Evolutionary conservation across 2,329 filamentous ascomycete species (phyloP).

Genomic region (Diplodia mutila): DNA sequence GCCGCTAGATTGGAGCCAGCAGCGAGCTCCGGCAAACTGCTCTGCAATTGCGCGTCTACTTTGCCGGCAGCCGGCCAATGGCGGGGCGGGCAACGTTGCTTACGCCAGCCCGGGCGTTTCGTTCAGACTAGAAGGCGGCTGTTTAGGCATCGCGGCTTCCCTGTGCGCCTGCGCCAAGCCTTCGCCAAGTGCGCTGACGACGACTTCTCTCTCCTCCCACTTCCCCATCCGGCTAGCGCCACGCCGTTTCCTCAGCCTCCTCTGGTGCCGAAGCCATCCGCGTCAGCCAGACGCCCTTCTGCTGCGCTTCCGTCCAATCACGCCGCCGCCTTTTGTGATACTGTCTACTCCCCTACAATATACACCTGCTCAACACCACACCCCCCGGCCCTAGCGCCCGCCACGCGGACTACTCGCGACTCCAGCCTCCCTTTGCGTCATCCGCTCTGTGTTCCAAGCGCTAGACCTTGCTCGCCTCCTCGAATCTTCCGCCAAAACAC

Average conservation of each 20-base stretch:
- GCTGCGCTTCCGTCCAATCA: background rate
- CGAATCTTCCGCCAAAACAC: background rate
- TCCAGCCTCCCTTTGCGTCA: background rate
- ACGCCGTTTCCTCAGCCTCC: slow-evolving; percentile 15
- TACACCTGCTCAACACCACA: slow-evolving; percentile 1
- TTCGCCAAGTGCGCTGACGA: slow-evolving; percentile 22
- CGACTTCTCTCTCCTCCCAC: slow-evolving; percentile 3
- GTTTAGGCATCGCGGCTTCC: background rate
- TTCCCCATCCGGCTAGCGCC: background rate
- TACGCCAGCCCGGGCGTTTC: slow-evolving; percentile 8
- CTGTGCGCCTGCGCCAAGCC: slow-evolving; percentile 1
- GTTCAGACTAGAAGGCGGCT: background rate
- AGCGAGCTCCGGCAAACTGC: background rate
- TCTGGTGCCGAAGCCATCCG: background rate
- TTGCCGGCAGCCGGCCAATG: background rate
- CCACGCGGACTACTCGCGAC: background rate
- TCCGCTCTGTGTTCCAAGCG: background rate
- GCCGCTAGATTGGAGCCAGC: background rate
- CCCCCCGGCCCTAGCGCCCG: background rate
- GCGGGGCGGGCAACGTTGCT: background rate
- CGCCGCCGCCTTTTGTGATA: background rate
- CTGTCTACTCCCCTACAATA: background rate
- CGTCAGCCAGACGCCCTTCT: slow-evolving; percentile 8
- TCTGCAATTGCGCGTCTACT: slow-evolving; percentile 10
- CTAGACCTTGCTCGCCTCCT: background rate